These are phyloP conservation scores for Irpex sp. DNA, from an alignment of 1,284 basidiomycete genomes.

Conservation along the genomic window DNA sequence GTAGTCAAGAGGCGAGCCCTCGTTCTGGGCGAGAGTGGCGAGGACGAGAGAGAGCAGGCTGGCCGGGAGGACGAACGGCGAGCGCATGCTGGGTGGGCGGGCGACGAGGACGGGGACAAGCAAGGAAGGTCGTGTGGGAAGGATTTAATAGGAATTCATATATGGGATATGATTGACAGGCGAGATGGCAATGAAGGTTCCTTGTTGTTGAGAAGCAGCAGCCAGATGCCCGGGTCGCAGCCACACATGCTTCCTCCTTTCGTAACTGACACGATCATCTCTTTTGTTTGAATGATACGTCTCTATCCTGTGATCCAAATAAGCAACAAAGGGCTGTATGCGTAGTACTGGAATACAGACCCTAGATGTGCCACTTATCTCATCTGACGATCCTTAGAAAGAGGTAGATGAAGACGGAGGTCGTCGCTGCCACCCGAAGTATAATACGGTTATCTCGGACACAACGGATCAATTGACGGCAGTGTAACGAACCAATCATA, in stretches of 20 bases:
- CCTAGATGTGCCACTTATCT: neutral
- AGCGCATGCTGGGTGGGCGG: neutral
- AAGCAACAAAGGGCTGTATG: neutral
- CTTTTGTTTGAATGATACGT: neutral
- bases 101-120: neutral
- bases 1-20: conserved; percentile 28
- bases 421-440: neutral
- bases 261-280: neutral
- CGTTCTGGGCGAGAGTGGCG: conserved; percentile 5
- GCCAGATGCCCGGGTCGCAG: neutral
- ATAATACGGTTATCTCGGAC: neutral
- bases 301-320: neutral
- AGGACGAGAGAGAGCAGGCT: conserved; percentile 4
- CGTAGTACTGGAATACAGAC: neutral
- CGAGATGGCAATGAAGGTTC: neutral
- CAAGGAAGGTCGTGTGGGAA: neutral
- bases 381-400: neutral
- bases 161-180: neutral
- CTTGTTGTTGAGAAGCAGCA: neutral
- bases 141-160: neutral
- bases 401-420: neutral
- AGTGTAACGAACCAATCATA: too few relatives aligned
- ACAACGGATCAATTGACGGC: neutral
- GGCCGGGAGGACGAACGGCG: conserved; percentile 1
- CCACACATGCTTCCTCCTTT: neutral